Evolutionary conservation across 192 early-diverging fungal genomes (phyloP).

Genomic region (Coemansia sp.): DNA sequence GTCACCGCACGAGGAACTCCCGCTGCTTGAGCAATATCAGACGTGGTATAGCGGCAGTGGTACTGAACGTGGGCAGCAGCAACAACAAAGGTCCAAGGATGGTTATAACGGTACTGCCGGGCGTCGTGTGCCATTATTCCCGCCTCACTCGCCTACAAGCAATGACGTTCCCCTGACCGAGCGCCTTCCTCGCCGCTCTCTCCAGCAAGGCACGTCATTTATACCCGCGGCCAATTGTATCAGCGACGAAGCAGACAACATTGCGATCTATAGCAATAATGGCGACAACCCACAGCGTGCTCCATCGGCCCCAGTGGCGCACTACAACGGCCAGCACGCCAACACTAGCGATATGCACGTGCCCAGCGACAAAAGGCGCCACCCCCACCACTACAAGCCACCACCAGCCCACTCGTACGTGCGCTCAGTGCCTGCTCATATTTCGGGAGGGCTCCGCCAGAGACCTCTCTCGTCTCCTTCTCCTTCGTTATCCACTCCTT

Average conservation of each 20-base stretch:
- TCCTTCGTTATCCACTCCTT: background rate
- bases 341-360: slow-evolving; percentile 5
- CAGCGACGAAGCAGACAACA: background rate
- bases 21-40: slow-evolving; percentile 1
- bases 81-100: background rate
- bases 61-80: background rate
- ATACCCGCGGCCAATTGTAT: background rate
- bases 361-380: slow-evolving; percentile 7
- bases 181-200: background rate
- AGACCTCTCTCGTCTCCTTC: background rate
- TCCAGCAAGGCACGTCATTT: background rate
- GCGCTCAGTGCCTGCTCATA: background rate
- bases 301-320: background rate
- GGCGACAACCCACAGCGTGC: background rate
- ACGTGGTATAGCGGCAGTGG: slow-evolving; percentile 1
- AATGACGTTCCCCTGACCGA: background rate
- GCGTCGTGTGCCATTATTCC: background rate
- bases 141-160: background rate
- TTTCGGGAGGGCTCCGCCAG: background rate
- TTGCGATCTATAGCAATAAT: background rate
- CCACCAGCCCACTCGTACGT: slow-evolving; percentile 9
- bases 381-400: slow-evolving; percentile 7
- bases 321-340: background rate
- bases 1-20: background rate
- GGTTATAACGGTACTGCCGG: background rate